Evolutionary conservation across 495 filamentous ascomycete species (phyloP), one percentile per base, ranked within the genome.

Genomic region (Trichocladium uniseriatum): DNA sequence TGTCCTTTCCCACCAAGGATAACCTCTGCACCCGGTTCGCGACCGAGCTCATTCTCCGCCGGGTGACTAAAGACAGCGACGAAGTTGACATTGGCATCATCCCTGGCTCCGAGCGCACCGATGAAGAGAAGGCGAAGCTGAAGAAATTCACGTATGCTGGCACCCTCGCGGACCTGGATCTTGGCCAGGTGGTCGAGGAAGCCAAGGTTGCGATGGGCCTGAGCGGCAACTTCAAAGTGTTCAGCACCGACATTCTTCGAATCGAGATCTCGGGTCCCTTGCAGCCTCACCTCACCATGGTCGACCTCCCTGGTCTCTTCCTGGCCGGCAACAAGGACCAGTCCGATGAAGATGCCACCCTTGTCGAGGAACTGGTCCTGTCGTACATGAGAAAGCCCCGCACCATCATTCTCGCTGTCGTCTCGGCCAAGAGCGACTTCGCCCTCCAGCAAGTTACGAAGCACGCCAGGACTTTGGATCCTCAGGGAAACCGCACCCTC

Each of bases 241-340:
- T 85, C 48, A 71, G 77, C 0, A 70, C 76, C 20, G 81, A 87
- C 52, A 67, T 86, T 2, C 69, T 88, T 1, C 75, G 77, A 28
- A 65, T 89, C 34, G 78, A 83, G 42, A 79, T 87, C 4, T 67
- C 57, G 1, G 80, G 79, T 0, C 83, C 83, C 0, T 62, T 69
- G 16, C 58, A 76, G 16, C 79, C 79, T 0, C 77, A 86, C 20
- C 67, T 88, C 13, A 83, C 77, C 0, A 52, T 86, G 2, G 80
- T 87, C 4, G 82, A 86, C 52, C 69, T 86, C 14, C 82, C 84
- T 1, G 81, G 81, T 0, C 63, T 86, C 3, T 79, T 77, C 45
- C 65, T 72, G 14, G 62, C 74, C 0, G 64, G 55, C 0, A 78
- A 67, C 9, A 68, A 69, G 10, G 66, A 66, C 1, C 66, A 75